Conservation (phyloP, 2,329 filamentous ascomycete species). For the Periconia digitata region DNA sequence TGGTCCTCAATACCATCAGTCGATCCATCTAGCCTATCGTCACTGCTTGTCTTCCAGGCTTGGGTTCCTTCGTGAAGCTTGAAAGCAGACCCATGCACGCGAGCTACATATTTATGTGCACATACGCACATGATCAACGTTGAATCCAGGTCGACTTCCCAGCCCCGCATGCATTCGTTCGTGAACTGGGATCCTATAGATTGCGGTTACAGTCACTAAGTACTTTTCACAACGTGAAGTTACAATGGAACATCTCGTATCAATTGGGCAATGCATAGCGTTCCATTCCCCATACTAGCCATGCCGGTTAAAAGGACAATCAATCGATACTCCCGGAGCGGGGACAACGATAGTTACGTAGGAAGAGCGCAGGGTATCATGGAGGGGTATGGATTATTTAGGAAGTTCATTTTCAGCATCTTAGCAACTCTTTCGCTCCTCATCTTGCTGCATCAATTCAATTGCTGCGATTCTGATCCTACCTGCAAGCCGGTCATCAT, state of each 20-base stretch:
- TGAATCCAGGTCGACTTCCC: slow-evolving; percentile 6
- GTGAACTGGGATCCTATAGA: slow-evolving; percentile 9
- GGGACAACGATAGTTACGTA: slow-evolving; percentile 8
- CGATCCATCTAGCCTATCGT: neutral
- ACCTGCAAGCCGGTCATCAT: neutral
- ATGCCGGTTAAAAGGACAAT: slow-evolving; percentile 20
- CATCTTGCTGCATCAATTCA: neutral
- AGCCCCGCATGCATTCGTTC: slow-evolving; percentile 12
- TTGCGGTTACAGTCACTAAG: slow-evolving; percentile 22
- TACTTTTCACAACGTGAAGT: slow-evolving; percentile 9
- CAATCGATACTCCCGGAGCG: slow-evolving; percentile 5
- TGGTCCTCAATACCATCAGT: no score
- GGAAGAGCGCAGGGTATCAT: slow-evolving; percentile 9
- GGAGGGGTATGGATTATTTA: slow-evolving; percentile 17
- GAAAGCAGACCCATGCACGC: neutral
- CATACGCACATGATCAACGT: slow-evolving; percentile 8
- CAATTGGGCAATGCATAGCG: neutral
- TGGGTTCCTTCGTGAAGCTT: neutral
- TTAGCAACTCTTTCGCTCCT: slow-evolving; percentile 2
- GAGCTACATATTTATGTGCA: slow-evolving; percentile 16
- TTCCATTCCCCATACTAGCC: slow-evolving; percentile 2
- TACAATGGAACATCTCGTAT: slow-evolving; percentile 12
- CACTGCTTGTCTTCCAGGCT: neutral
- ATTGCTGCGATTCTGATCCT: neutral
- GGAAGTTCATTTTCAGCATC: slow-evolving; percentile 3